These are phyloP conservation scores for Coffea humblotiana DNA, from an alignment of 305 asterid genomes.

Conservation along the genomic window DNA sequence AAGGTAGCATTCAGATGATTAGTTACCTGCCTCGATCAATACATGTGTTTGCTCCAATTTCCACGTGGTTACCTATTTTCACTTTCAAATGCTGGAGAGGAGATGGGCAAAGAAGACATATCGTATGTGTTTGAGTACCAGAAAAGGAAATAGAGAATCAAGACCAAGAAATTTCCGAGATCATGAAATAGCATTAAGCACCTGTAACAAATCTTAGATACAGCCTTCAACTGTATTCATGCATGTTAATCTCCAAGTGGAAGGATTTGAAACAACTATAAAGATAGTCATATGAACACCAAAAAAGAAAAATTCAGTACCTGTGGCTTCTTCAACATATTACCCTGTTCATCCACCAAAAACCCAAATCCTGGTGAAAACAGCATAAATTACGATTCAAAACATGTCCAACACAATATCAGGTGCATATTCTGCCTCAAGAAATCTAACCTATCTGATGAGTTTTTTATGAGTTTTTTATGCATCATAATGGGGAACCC, in stretches of 20 bases:
- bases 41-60: conserved; percentile 93
- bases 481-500: background rate
- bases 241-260: background rate
- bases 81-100: conserved; percentile 58
- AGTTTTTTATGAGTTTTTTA: background rate
- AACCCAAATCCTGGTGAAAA: conserved; percentile 79
- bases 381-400: background rate
- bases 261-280: background rate
- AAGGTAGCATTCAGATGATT: conserved; percentile 3
- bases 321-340: conserved; percentile 88
- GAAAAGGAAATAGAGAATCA: background rate
- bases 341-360: conserved; percentile 66
- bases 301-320: conserved; percentile 37
- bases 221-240: background rate
- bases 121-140: background rate
- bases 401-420: background rate
- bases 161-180: background rate
- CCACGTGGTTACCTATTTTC: conserved; percentile 74
- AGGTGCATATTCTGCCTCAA: background rate
- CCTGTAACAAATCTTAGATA: conserved; percentile 34
- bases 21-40: conserved; percentile 91
- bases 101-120: conserved; percentile 1
- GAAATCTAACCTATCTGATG: conserved; percentile 3
- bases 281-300: background rate
- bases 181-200: conserved; percentile 23